A percentile compares a stretch with the other conserved stretches of the same genome.
Conservation (phyloP, 805 yeast species). For the Yamadazyma phyllophila region DNA sequence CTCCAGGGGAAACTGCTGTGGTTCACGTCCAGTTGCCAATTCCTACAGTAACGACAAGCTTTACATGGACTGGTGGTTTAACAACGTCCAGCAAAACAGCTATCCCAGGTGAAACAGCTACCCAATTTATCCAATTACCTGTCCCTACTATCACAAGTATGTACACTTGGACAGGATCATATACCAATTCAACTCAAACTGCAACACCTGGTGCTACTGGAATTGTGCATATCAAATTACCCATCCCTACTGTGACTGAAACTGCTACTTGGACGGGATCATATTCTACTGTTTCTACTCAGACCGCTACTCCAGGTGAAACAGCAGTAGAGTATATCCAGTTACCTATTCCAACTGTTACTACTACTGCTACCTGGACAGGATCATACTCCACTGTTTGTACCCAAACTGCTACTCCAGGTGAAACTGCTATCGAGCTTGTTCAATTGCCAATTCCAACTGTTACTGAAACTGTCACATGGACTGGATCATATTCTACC, state of each 20-base stretch:
- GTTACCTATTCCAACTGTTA: constrained; percentile 19
- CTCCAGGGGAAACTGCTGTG: constrained; percentile 2
- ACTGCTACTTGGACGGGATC: neutral
- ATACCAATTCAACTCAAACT: neutral
- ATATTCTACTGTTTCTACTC: constrained; percentile 14
- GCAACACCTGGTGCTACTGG: neutral
- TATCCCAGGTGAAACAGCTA: neutral
- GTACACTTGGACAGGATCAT: neutral
- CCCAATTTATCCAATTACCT: neutral
- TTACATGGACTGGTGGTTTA: constrained; percentile 16
- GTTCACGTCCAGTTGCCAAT: constrained; percentile 17
- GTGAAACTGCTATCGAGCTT: constrained; percentile 19
- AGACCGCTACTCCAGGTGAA: constrained; percentile 8
- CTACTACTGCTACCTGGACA: constrained; percentile 14
- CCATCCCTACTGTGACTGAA: neutral
- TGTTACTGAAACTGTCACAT: constrained; percentile 10
- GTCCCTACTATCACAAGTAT: neutral
- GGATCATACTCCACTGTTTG: constrained; percentile 10
- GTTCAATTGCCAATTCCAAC: constrained; percentile 18
- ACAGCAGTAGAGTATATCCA: constrained; percentile 22
- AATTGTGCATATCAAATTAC: neutral
- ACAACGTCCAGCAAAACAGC: neutral
- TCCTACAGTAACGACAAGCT: constrained; percentile 15
- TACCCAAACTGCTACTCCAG: constrained; percentile 18
- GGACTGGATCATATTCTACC: constrained; percentile 15